Evolutionary conservation across 1,284 basidiomycete genomes (phyloP).

Genomic region (Exobasidium rhododendri): DNA sequence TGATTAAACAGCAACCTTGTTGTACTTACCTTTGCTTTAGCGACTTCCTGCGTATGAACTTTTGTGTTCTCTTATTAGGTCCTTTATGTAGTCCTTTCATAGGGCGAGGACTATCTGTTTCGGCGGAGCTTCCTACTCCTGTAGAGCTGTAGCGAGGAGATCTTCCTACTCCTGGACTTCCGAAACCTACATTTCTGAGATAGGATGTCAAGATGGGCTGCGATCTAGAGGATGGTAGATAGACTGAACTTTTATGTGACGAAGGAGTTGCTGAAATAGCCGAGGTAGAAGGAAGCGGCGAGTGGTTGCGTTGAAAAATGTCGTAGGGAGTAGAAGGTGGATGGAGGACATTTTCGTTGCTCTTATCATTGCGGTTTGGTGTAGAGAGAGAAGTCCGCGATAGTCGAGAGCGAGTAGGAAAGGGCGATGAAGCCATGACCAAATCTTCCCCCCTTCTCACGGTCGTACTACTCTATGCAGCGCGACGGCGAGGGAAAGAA

Average conservation of each 20-base stretch:
- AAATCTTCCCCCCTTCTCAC: background rate
- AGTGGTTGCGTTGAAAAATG: conserved; percentile 7
- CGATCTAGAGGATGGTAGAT: background rate
- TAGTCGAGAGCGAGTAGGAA: background rate
- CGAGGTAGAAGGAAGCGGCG: background rate
- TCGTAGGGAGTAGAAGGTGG: conserved; percentile 12
- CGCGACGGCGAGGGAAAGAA: too few species aligned
- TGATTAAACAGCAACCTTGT: too few species aligned
- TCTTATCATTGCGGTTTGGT: background rate
- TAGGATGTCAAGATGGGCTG: background rate
- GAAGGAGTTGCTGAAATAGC: too few species aligned
- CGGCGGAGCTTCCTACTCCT: background rate
- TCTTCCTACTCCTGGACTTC: conserved; percentile 6
- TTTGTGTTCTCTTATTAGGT: background rate
- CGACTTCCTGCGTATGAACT: conserved; percentile 12
- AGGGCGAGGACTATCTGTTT: background rate
- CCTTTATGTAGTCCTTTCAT: background rate
- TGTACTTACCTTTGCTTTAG: conserved; percentile 12
- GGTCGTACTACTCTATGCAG: background rate
- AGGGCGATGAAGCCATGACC: conserved; percentile 7
- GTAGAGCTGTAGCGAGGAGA: background rate
- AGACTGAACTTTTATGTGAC: too few species aligned
- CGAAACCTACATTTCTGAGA: conserved; percentile 1
- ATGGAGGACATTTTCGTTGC: background rate
- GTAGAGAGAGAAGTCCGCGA: background rate